These are phyloP conservation scores for Tulasnella sp. DNA, from an alignment of 768 basidiomycete genomes.

Conservation along the genomic window DNA sequence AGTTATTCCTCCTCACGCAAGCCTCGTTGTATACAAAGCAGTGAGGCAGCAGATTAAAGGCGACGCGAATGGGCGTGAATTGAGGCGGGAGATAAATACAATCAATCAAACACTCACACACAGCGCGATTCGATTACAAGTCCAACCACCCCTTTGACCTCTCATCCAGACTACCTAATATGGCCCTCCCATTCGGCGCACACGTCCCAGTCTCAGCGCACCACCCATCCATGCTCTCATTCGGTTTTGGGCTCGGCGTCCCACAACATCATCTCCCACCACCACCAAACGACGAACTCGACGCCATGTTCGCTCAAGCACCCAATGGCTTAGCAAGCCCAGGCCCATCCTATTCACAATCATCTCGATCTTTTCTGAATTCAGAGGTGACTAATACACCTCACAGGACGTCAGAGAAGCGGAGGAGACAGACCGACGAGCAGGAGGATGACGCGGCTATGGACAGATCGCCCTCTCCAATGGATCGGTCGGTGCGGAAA, in stretches of 20 bases:
- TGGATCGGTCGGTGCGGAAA: constrained; percentile 62
- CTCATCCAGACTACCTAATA: background rate
- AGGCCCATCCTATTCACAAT: background rate
- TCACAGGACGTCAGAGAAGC: constrained; percentile 27
- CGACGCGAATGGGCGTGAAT: no score
- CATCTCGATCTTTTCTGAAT: background rate
- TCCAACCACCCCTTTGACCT: no score
- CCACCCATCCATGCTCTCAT: constrained; percentile 6
- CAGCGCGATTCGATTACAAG: no score
- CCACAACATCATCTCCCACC: constrained; percentile 15
- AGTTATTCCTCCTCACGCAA: no score
- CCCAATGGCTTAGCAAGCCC: background rate
- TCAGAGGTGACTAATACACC: background rate
- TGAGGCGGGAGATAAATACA: no score
- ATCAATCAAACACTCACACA: no score
- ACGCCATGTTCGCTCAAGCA: no score
- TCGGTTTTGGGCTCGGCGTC: constrained; percentile 14
- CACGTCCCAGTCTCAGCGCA: constrained; percentile 5
- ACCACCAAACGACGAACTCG: background rate
- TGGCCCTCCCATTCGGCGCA: constrained; percentile 14
- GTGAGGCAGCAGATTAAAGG: no score
- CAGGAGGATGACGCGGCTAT: constrained; percentile 45
- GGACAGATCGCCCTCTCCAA: constrained; percentile 55
- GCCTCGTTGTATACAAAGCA: no score
- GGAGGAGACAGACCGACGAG: constrained; percentile 61